A percentile compares a stretch with the other conserved stretches of the same genome.
phyloP scores from a whole-genome alignment of 2,329 filamentous ascomycete species.

The Conoideocrella luteorostrata region DNA sequence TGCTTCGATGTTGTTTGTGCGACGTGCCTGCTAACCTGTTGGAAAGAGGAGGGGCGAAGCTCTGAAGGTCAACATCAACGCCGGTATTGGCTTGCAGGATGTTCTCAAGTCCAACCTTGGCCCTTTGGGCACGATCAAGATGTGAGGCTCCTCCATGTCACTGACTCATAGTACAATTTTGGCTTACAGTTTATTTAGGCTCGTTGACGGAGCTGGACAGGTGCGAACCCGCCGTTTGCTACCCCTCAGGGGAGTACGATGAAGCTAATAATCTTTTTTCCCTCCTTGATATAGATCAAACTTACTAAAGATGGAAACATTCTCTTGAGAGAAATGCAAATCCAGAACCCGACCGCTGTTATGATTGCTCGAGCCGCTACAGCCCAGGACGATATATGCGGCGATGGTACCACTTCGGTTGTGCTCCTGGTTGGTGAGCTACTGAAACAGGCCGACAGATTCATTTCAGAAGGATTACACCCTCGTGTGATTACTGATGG shows the following conservation, averaged over 20 bases:
- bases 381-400: conserved; percentile 96
- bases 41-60: conserved; percentile 88
- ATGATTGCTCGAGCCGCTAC: conserved; percentile 80
- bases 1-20: conserved; percentile 4
- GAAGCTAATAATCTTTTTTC: conserved; percentile 20
- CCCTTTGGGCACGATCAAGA: conserved; percentile 91
- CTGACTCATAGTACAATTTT: background rate
- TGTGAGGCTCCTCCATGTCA: conserved; percentile 44
- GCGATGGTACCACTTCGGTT: conserved; percentile 94
- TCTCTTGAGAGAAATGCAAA: conserved; percentile 73
- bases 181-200: conserved; percentile 33
- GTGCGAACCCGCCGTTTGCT: conserved; percentile 34
- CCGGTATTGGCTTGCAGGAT: conserved; percentile 87
- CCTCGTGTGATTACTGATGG: conserved; percentile 95
- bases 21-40: conserved; percentile 18
- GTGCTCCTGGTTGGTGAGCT: conserved; percentile 94
- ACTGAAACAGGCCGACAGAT: conserved; percentile 92
- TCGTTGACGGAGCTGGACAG: conserved; percentile 64
- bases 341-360: conserved; percentile 95
- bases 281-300: conserved; percentile 81
- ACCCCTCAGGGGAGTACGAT: conserved; percentile 19
- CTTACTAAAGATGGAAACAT: conserved; percentile 98
- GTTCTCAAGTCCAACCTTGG: conserved; percentile 95
- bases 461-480: conserved; percentile 95
- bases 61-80: conserved; percentile 91